phyloP scores from a whole-genome alignment of 1,284 basidiomycete genomes.

The Cronartium ribicola region DNA sequence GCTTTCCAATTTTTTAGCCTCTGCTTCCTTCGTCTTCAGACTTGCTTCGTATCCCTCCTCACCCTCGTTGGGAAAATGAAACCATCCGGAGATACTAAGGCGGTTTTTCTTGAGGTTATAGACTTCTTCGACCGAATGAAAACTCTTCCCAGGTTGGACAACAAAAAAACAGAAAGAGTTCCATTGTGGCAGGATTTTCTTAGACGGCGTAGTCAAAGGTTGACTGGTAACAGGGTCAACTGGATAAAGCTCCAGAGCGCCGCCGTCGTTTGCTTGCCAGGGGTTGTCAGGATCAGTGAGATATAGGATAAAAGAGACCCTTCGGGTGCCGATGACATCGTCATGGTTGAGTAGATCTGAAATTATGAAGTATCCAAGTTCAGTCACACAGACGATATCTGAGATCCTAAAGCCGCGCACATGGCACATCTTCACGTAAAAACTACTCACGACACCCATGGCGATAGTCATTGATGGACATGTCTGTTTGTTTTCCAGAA shows the following conservation, averaged over 20 bases:
- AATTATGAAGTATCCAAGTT: conserved; percentile 48
- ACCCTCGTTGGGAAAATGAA: conserved; percentile 41
- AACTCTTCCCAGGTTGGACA: conserved; percentile 71
- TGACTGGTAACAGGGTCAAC: conserved; percentile 49
- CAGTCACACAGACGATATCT: background rate
- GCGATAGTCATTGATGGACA: conserved; percentile 89
- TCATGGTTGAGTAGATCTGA: conserved; percentile 96
- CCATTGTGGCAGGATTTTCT: conserved; percentile 75
- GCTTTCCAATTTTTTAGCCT: conserved; percentile 29
- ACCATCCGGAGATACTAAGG: conserved; percentile 89
- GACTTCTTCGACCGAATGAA: conserved; percentile 96
- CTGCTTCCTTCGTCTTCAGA: conserved; percentile 17
- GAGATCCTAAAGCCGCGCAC: background rate
- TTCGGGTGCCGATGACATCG: conserved; percentile 92
- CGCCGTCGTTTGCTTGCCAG: conserved; percentile 62
- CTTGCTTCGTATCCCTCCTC: conserved; percentile 20
- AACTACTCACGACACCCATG: conserved; percentile 56
- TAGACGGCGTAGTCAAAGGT: conserved; percentile 57
- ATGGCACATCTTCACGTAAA: background rate
- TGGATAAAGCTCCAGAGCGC: conserved; percentile 92
- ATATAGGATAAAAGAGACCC: conserved; percentile 96
- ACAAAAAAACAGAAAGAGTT: conserved; percentile 97
- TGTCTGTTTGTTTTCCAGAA: conserved; percentile 86
- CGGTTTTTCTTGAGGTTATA: conserved; percentile 64
- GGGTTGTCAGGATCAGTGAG: conserved; percentile 67